Evolutionary conservation across 1,284 basidiomycete genomes (phyloP).

Genomic region (Sphaerobolus stellatus): DNA sequence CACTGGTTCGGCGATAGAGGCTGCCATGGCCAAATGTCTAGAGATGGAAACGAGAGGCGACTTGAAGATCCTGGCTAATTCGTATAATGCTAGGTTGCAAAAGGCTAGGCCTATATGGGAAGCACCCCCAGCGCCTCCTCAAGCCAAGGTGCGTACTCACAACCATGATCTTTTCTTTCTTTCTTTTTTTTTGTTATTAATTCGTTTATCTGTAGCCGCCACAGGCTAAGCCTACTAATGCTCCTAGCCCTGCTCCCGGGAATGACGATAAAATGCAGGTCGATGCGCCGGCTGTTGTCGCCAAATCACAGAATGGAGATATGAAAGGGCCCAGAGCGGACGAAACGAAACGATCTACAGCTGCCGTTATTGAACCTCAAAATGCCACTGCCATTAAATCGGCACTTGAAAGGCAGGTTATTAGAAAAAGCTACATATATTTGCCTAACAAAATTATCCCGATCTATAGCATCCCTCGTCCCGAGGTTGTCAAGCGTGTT

Average conservation of each 20-base stretch:
- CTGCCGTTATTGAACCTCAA: no score
- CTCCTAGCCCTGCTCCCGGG: background rate
- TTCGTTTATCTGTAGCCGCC: background rate
- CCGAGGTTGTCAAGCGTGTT: constrained; percentile 72
- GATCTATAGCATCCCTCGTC: constrained; percentile 69
- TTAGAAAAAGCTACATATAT: background rate
- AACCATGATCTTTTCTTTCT: background rate
- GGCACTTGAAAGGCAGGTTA: constrained; percentile 9
- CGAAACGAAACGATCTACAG: no score
- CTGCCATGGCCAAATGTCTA: constrained; percentile 65
- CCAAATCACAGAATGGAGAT: background rate
- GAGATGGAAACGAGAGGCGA: constrained; percentile 78
- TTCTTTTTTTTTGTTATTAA: background rate
- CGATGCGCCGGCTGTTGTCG: background rate
- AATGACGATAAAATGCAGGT: no score
- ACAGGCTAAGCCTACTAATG: background rate
- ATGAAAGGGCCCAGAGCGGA: no score
- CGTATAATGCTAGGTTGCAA: constrained; percentile 42
- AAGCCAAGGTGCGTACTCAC: background rate
- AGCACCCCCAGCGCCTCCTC: background rate
- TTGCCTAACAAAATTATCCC: constrained; percentile 13
- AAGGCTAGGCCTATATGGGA: constrained; percentile 9
- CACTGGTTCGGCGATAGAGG: constrained; percentile 59
- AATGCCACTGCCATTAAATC: constrained; percentile 8
- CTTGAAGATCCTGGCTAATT: constrained; percentile 76